A percentile compares a stretch with the other conserved stretches of the same genome.
Conservation (phyloP, 1,139 yeast genomes). For the Magnusiomyces sp. region DNA sequence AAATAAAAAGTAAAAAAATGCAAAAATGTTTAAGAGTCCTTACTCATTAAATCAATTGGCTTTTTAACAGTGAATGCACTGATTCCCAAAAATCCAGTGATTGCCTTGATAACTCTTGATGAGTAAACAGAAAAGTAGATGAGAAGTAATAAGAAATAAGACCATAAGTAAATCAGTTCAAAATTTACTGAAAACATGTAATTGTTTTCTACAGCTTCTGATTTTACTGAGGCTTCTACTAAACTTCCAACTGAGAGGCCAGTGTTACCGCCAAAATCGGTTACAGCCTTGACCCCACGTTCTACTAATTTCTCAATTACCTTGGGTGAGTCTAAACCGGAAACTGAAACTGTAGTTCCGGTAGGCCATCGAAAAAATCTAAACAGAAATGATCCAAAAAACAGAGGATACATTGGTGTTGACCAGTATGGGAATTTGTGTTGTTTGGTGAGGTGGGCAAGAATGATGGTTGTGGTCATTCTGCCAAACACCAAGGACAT, state of each 20-base stretch:
- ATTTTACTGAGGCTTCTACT: background rate
- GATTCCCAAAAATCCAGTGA: constrained; percentile 33
- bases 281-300: background rate
- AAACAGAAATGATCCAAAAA: constrained; percentile 31
- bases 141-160: constrained; percentile 23
- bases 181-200: constrained; percentile 18
- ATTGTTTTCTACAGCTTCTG: background rate
- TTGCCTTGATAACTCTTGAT: constrained; percentile 29
- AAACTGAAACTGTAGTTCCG: background rate
- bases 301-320: background rate
- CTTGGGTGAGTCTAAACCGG: background rate
- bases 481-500: constrained; percentile 67
- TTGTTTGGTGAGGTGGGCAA: constrained; percentile 65
- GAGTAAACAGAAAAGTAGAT: constrained; percentile 32
- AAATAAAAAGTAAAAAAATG: background rate
- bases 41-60: constrained; percentile 3
- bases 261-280: background rate
- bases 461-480: constrained; percentile 44
- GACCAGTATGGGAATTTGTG: constrained; percentile 45
- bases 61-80: constrained; percentile 31
- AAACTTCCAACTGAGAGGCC: background rate
- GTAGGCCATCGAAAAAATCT: constrained; percentile 9
- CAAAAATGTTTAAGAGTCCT: constrained; percentile 1
- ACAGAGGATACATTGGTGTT: constrained; percentile 31
- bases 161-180: constrained; percentile 32